Base-by-base conservation (phyloP, 140 eudicot species). In the Senecio squalidus region DNA sequence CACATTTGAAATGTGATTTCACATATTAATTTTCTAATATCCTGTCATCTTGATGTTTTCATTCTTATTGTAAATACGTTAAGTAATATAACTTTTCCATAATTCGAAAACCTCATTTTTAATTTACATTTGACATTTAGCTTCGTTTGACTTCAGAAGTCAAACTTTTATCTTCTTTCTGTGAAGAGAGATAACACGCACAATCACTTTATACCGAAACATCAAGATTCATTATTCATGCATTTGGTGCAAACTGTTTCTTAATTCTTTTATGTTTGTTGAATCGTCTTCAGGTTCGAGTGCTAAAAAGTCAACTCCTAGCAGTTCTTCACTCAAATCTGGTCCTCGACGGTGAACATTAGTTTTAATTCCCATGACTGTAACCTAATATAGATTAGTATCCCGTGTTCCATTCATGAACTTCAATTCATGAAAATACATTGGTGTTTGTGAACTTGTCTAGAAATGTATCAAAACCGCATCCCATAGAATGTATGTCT, bases 401-500 rank as follows among this genome's bases (percentile, higher is more conserved):
- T 41, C 9, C 34, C 47, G 54, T 40, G 14, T 21, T 24, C 43
- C 23, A 16, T 21, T 64, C 51, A 22, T 41, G 49, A 64, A 64
- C 38, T 33, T 51, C 29, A 16, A 16, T 46, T 58, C 45, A 59
- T 59, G 75, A 47, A 41, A 55, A 59, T 39, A 20, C 55, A 55
- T 25, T 69, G 9, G 47, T 30, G 46, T 51, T 70, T 57, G 55
- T 38, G 36, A 50, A 24, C 22, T 56, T 27, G 28, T 56, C 50
- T 57, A 20, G 52, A 33, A 24, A 55, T 69, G 48, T 54, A 28
- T 52, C 13, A 16, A 39, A 18, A 24, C 63, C 34, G 46, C 29
- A n/a, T n/a, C n/a, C n/a, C n/a, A 17, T 63, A 72, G 67, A 70
- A 14, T 60, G 75, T 38, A 60, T n/a, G 65, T 63, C 67, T 62